phyloP scores from a whole-genome alignment of 1,284 basidiomycete genomes.

The Chondrostereum purpureum region DNA sequence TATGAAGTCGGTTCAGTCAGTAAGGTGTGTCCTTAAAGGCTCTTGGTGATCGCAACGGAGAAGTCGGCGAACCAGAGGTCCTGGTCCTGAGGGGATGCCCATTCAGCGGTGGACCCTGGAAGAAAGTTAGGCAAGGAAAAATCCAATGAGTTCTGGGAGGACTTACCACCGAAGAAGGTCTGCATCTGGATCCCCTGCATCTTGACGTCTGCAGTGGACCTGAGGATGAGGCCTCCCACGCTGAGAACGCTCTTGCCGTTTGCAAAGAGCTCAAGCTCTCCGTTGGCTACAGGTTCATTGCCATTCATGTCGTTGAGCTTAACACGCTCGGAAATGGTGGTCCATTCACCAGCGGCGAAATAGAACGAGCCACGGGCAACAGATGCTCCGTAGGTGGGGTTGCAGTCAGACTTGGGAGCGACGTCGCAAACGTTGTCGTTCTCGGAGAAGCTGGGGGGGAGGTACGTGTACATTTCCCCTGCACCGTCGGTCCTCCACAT shows the following conservation, averaged over 20 bases:
- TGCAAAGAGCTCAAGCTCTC: slow-evolving; percentile 50
- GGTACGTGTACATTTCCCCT: slow-evolving; percentile 58
- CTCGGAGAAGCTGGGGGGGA: slow-evolving; percentile 44
- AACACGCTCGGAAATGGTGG: slow-evolving; percentile 53
- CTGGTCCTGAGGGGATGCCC: slow-evolving; percentile 51
- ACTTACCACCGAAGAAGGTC: slow-evolving; percentile 60
- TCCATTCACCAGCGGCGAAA: slow-evolving; percentile 60
- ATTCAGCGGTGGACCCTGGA: slow-evolving; percentile 37
- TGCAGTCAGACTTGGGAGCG: slow-evolving; percentile 51
- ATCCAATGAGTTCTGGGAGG: slow-evolving; percentile 4
- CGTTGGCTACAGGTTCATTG: slow-evolving; percentile 34
- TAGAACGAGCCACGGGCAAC: slow-evolving; percentile 65
- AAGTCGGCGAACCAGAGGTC: slow-evolving; percentile 60
- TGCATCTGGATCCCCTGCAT: slow-evolving; percentile 61
- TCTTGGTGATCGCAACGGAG: slow-evolving; percentile 51
- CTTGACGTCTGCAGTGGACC: slow-evolving; percentile 34
- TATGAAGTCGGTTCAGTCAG: too few species aligned
- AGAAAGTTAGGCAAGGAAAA: slow-evolving; percentile 7
- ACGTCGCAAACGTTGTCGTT: slow-evolving; percentile 47
- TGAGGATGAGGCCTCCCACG: slow-evolving; percentile 42
- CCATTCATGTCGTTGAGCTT: slow-evolving; percentile 48
- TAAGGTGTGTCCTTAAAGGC: slow-evolving; percentile 25
- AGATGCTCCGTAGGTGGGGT: slow-evolving; percentile 60
- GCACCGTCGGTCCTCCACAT: slow-evolving; percentile 48
- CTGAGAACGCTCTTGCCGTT: slow-evolving; percentile 53